Percentiles rank a stretch among this genome's conserved stretches.
These are phyloP conservation scores for Pestalotiopsis sp. DNA, from an alignment of 2,329 filamentous ascomycete species.

Conservation along the genomic window DNA sequence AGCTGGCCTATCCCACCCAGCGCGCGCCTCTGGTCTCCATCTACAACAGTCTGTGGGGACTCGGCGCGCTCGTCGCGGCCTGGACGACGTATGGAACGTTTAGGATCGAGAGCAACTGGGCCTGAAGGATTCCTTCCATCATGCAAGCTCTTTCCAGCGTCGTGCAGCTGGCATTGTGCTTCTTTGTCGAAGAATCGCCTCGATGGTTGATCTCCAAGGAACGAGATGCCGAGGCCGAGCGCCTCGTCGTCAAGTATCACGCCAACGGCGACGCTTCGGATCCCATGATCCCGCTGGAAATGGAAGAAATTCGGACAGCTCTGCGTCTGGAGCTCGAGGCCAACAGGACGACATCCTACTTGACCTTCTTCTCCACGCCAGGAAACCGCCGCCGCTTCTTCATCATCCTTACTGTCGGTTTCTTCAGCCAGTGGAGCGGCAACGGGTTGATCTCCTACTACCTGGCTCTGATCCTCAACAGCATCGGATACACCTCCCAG, in stretches of 20 bases:
- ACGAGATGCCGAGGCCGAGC: constrained; percentile 34
- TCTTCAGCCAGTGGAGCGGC: constrained; percentile 18
- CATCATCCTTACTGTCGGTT: constrained; percentile 11
- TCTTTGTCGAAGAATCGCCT: constrained; percentile 25
- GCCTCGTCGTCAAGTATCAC: constrained; percentile 38
- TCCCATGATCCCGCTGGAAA: constrained; percentile 42
- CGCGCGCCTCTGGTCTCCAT: constrained; percentile 24
- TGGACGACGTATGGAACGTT: constrained; percentile 24
- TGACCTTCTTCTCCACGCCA: constrained; percentile 21
- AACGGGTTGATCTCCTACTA: constrained; percentile 35
- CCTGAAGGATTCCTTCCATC: constrained; percentile 48
- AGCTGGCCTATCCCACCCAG: constrained; percentile 30
- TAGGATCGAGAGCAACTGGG: constrained; percentile 17
- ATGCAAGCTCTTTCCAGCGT: constrained; percentile 45
- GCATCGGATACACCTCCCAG: constrained; percentile 29
- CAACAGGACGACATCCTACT: constrained; percentile 18
- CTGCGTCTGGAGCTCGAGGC: constrained; percentile 37
- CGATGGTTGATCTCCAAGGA: constrained; percentile 37
- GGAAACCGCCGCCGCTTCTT: constrained; percentile 20
- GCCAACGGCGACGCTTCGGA: constrained; percentile 38
- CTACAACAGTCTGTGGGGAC: constrained; percentile 8
- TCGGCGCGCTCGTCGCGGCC: constrained; percentile 14
- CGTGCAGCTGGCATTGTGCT: constrained; percentile 17
- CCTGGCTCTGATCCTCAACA: constrained; percentile 36
- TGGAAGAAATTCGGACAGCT: constrained; percentile 45